Base-by-base conservation (phyloP, 2,329 filamentous ascomycete genomes). In the Epichloe amarillans region DNA sequence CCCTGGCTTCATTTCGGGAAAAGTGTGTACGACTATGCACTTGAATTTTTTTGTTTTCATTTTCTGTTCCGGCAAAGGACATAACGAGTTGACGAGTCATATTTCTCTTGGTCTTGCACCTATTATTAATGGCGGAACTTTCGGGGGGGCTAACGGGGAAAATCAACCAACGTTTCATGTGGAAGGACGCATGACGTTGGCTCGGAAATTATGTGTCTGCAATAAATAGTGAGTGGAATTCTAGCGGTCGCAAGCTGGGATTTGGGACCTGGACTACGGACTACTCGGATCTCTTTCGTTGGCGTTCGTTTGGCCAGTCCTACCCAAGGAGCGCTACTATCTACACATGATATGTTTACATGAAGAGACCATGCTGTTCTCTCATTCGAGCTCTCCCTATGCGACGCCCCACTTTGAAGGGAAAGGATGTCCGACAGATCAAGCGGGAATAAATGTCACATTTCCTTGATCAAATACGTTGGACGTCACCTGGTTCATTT, bases 41-140 rank as follows among this genome's bases (percentile, higher is more conserved):
- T 30, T 30, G 8, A 30, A 30, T 8, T 30, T 30, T 30, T 30
- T 30, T 1, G 3, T 10, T 49, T 36, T n/a, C 21, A 44, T 35
- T 30, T 38, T 10, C 30, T 30, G 19, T 35, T 19, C 15, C 41
- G 38, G 44, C 43, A 19, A 19, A 30, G 44, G 23, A 14, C 12
- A 44, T 39, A 19, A 51, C 50, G 50, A 45, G 5, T 35, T 51
- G 50, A 51, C 50, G 50, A 48, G 39, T 51, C 45, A 48, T 48
- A 44, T 48, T 30, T 37, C 19, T 19, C 43, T 37, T 33, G 14
- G 5, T 46, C 33, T 47, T 45, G 23, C 14, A 17, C 23, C n/a
- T 30, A n/a, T 44, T 14, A 30, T 45, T 19, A 2, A 35, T 30
- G 11, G 35, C 40, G 41, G 21, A 45, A 39, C 14, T 36, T 19